Base-by-base conservation (phyloP, 2,329 filamentous ascomycete species). In the Ascochyta rabiei region DNA sequence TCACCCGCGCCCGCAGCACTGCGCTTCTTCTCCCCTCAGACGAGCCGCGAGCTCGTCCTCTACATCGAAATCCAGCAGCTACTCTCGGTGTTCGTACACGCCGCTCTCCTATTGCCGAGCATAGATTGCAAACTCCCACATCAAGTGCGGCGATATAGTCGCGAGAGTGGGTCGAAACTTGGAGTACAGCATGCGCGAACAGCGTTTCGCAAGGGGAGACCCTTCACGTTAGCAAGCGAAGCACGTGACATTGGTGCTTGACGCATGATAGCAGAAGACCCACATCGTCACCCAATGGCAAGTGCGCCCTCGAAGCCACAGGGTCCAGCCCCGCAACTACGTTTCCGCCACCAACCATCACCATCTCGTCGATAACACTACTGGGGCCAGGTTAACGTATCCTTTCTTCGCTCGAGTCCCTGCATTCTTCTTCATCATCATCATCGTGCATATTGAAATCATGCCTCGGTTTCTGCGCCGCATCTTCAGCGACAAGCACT, bases 381-480 rank as follows among this genome's bases (percentile, higher is more conserved):
- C 40, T 31, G 39, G 24, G 33, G 19, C 23, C 30, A 12, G 42
- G 34, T 18, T 38, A 35, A 24, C 46, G 41, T 50, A 48, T 47
- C 38, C 55, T 34, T 49, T 42, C 13, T 16, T 26, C 30, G 31
- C 28, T 30, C 39, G 41, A 21, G 35, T 42, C 52, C 28, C 31
- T 55, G 35, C 52, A 23, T 48, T 30, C 12, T 24, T 23, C 39
- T 10, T 6, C 8, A 15, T 9, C 38, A 42, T 39, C 21, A 28
- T 12, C 28, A 30, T 30, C 6, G 28, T 24, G 15, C 23, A 43
- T 18, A 19, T 16, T 13, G 30, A 34, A 30, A 26, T 12, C 31
- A 66, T 68, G 62, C 59, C 65, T 30, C 62, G 42, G 4, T 66
- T 68, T 39, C 47, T 68, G 34, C 53, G 56, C 18, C 63, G 63